Evolutionary conservation across 2,329 filamentous ascomycete genomes (phyloP), one percentile per base, ranked within the genome.

Genomic region (Scedosporium dehoogii): DNA sequence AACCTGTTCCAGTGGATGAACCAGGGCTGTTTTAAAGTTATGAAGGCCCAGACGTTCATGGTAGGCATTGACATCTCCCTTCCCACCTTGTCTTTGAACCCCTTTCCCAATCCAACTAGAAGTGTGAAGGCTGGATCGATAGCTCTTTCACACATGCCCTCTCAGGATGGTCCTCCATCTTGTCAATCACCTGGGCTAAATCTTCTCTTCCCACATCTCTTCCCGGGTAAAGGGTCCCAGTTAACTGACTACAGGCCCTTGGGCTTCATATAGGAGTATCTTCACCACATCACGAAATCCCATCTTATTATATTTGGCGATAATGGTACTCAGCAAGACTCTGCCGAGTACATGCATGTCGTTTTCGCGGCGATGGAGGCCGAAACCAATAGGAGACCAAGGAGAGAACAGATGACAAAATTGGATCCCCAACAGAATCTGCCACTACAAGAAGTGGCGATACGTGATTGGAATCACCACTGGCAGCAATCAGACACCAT

Each of bases 331-430:
- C 93, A 97, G 71, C 94, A 97, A 74, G 94, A 99, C 70, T 89
- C 92, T 1, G 89, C 92, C 66, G 94, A 97, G 69, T 96, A 96
- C 67, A 86, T 93, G 67, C 85, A 86, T 56, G 96, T 96, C 70
- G 73, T 97, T 27, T 81, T 96, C 44, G 86, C 90, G 61, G 87
- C 89, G 66, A 79, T 97, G 12, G 88, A 93, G 68, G 90, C 94
- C 70, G 94, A 99, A 73, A 86, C 96, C 4, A 96, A 96, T 71
- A 72, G 71, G 27, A 73, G 73, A 14, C 12, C 42, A 4, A 33
- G 9, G 3, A 3, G 6, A n/a, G 61, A 60, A 18, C 63, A 59
- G 60, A 63, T 66, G 59, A 65, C 68, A 67, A 65, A 58, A 29
- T 60, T 58, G 55, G 46, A 64, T 16, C 60, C 58, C 33, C 61